Evolutionary conservation across 2,329 filamentous ascomycete species (phyloP), one percentile per base, ranked within the genome.

Genomic region (Penicillium oxalicum): DNA sequence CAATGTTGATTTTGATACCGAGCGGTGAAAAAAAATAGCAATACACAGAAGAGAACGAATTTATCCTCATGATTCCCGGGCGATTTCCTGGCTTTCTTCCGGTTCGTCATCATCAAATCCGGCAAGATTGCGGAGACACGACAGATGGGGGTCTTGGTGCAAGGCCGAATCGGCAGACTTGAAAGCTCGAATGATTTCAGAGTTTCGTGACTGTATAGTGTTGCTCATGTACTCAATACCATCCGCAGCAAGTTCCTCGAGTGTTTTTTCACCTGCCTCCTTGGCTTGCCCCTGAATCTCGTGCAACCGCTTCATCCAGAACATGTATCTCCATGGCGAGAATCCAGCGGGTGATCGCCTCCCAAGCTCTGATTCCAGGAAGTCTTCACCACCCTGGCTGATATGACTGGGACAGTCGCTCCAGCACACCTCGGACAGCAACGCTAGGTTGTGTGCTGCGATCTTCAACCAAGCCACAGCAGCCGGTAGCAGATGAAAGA

Each of bases 291-390:
- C 57, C 9, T 43, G 43, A 27, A 61, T 58, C 18, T 60, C 45
- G 51, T 61, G 56, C 4, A 62, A 47, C 40, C 57, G 52, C 51
- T 58, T 62, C 3, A 63, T 42, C 61, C 61, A 63, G 52, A 48
- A 63, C 49, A 63, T 49, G 6, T 45, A 62, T 54, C 61, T 58
- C 60, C 56, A 63, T 9, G 57, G 58, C 5, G 49, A 48, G 37
- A 63, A 60, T 41, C 58, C 60, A 47, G 40, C 26, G 5, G 54
- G 55, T 34, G 57, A 45, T 48, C 54, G 60, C 47, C 53, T 44
- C 6, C 60, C 61, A 3, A 62, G 50, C 32, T 58, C 58, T 0
- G 60, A 63, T 38, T 57, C 27, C 13, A 58, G 5, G 34, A 62
- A 62, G 4, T 26, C n/a, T 27, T 39, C 13, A 4, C 59, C 59